These are phyloP conservation scores for Gracilaria gracilis DNA, from an alignment of 23 red algal species.

Conservation along the genomic window DNA sequence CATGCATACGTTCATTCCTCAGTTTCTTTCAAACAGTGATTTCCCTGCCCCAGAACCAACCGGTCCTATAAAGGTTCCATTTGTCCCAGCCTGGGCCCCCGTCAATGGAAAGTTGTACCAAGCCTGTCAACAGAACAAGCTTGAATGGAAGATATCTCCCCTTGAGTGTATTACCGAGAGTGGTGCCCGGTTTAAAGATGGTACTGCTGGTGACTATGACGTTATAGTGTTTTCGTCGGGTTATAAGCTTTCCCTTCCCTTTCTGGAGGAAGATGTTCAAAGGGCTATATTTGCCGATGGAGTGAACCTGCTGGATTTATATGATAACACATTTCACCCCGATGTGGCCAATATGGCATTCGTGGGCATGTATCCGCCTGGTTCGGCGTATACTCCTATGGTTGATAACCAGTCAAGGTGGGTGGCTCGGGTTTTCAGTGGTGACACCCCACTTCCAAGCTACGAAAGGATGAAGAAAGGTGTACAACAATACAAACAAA, in stretches of 20 bases:
- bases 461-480: neutral
- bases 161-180: neutral
- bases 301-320: conserved; percentile 20
- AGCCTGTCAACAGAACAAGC: neutral
- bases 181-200: conserved; percentile 34
- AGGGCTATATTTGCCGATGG: neutral
- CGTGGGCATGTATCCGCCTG: conserved; percentile 22
- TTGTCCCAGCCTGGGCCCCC: neutral
- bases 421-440: conserved; percentile 9
- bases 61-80: conserved; percentile 2
- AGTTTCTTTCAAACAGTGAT: conserved; percentile 17
- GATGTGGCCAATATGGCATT: conserved; percentile 19
- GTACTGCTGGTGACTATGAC: conserved; percentile 15
- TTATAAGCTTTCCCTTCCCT: conserved; percentile 21
- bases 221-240: conserved; percentile 39
- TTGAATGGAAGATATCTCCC: neutral
- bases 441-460: neutral
- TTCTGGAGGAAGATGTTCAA: conserved; percentile 19
- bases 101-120: conserved; percentile 8
- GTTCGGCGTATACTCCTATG: conserved; percentile 12
- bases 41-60: conserved; percentile 8
- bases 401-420: conserved; percentile 37
- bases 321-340: conserved; percentile 38
- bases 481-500: neutral
- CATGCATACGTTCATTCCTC: neutral